Conservation (phyloP, 2,329 filamentous ascomycete genomes). For the Xylaria sp. region DNA sequence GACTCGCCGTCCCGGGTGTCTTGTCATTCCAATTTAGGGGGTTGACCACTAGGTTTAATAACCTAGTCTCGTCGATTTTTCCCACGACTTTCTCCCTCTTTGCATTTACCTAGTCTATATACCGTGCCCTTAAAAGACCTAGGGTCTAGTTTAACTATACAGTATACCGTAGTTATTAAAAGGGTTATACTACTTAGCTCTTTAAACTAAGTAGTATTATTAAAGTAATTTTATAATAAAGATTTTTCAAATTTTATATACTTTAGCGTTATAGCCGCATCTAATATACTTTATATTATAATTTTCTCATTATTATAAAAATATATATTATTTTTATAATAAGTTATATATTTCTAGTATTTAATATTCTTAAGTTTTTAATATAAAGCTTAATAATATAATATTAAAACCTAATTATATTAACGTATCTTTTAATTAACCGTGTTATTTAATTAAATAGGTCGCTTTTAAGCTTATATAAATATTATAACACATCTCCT, state of each 20-base stretch:
- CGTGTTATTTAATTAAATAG: too few relatives aligned
- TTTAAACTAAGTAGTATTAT: slow-evolving; percentile 50
- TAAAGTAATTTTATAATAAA: slow-evolving; percentile 54
- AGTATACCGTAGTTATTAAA: slow-evolving; percentile 50
- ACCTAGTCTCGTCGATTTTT: slow-evolving; percentile 45
- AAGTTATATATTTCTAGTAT: slow-evolving; percentile 55
- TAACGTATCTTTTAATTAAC: too few relatives aligned
- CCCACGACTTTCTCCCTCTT: slow-evolving; percentile 46
- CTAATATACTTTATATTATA: slow-evolving; percentile 36
- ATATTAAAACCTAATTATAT: slow-evolving; percentile 46
- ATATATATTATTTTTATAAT: slow-evolving; percentile 53
- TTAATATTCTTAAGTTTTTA: slow-evolving; percentile 50
- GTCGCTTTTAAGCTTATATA: too few relatives aligned
- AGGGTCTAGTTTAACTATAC: slow-evolving; percentile 51
- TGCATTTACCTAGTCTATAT: slow-evolving; percentile 49
- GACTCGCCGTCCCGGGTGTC: slow-evolving; percentile 42
- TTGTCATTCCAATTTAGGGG: slow-evolving; percentile 46
- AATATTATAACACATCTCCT: too few relatives aligned
- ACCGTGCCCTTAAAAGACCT: slow-evolving; percentile 43
- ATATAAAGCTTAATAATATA: slow-evolving; percentile 50
- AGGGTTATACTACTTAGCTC: slow-evolving; percentile 56
- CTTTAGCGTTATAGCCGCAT: slow-evolving; percentile 43
- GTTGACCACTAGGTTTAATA: slow-evolving; percentile 49
- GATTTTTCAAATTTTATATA: slow-evolving; percentile 33
- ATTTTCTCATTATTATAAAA: slow-evolving; percentile 48